phyloP scores from a whole-genome alignment of 306 rosid genomes.

The Medicago truncatula region DNA sequence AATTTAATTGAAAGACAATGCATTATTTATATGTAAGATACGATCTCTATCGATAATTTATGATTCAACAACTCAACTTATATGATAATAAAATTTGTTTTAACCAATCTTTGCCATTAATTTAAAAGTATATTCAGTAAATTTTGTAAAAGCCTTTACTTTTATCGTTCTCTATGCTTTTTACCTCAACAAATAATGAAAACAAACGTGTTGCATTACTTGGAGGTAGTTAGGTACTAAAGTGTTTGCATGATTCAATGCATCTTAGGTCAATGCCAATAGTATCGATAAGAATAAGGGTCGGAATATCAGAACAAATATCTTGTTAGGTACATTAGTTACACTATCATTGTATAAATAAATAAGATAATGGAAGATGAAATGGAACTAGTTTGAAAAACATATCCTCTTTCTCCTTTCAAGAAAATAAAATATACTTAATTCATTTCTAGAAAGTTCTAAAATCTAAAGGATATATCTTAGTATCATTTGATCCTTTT shows the following conservation, averaged over 20 bases:
- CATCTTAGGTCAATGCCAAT: constrained; percentile 32
- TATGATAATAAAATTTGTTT: too few relatives aligned
- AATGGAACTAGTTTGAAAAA: background rate
- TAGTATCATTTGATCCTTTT: background rate
- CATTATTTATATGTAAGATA: too few relatives aligned
- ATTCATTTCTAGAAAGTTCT: background rate
- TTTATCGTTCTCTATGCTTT: background rate
- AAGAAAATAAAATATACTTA: background rate
- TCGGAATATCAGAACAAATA: background rate
- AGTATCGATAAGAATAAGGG: background rate
- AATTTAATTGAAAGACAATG: too few relatives aligned
- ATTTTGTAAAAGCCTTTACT: constrained; percentile 1
- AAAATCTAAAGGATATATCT: background rate
- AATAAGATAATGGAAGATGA: background rate
- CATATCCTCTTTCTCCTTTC: background rate
- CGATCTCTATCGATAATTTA: too few relatives aligned
- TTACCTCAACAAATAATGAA: constrained; percentile 10
- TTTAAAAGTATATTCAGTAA: too few relatives aligned
- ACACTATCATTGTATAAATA: background rate
- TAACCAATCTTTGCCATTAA: too few relatives aligned
- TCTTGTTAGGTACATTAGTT: constrained; percentile 14
- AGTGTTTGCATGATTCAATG: background rate
- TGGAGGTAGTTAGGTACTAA: constrained; percentile 9
- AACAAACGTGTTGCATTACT: background rate
- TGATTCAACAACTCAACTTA: too few relatives aligned